Evolutionary conservation across 257 asterid genomes (phyloP), one percentile per base, ranked within the genome.

Genomic region (Solanum ahanhuiri): DNA sequence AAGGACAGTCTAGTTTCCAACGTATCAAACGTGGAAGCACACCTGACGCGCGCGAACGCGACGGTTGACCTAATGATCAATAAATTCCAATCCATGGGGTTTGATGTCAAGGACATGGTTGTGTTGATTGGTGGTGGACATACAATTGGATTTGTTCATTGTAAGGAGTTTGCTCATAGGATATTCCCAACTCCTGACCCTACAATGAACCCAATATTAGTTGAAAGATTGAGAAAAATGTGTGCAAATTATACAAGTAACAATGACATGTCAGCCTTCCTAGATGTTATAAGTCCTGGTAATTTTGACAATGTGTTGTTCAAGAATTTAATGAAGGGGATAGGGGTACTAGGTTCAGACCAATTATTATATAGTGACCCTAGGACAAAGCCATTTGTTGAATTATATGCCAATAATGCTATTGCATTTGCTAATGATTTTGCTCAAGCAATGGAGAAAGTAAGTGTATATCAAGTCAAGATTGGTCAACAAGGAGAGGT

Each of bases 121-220:
- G 92, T 97, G 10, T 89, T 96, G 43, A n/a, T 90, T 33, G 98
- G 98, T 6, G 98, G 98, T 4, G 84, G 84, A 48, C 99, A 95
- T 89, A 96, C 98, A 3, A 87, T 96, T 28, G 98, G 99, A 0
- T 95, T 96, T 90, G 89, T 98, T 3, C 98, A 96, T 84, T 94
- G 98, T 86, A 79, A 92, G 3, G 93, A 94, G 39, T 95, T 96
- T 87, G 91, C 95, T 2, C 0, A 91, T 57, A 37, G 98, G 30
- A 88, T 96, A 85, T 95, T 86, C 88, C 88, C 91, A 1, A 91
- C 1, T 54, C 88, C 3, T 88, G 99, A 95, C 86, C 95, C 98
- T 4, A 72, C 93, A 1, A 79, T 94, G 92, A 92, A 96, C 86
- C 95, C 96, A 1, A 86, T 81, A 0, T 93, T 89, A 77, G 98